These are phyloP conservation scores for Aureobasidium sp. DNA, from an alignment of 2,329 filamentous ascomycete species.

Conservation along the genomic window DNA sequence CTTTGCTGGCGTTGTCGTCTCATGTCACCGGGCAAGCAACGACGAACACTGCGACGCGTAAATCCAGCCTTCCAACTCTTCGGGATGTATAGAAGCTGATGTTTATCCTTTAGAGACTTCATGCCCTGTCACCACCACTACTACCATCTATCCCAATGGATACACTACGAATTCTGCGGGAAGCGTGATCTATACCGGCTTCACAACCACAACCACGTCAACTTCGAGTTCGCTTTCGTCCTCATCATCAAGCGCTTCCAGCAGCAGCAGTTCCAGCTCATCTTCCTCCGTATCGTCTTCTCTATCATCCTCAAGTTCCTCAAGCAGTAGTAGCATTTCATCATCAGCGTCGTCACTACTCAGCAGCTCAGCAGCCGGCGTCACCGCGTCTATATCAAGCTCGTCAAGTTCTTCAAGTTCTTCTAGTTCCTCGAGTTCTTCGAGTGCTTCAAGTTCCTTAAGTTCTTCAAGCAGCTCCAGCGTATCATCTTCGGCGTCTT, in stretches of 20 bases:
- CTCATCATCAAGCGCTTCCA: no score
- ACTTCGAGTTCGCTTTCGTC: neutral
- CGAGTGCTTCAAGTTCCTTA: neutral
- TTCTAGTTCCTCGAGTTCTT: neutral
- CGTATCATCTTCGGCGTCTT: neutral
- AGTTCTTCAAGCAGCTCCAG: neutral
- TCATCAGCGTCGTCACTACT: neutral
- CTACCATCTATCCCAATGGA: neutral
- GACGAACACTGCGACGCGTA: neutral
- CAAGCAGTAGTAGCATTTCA: neutral
- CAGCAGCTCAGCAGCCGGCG: neutral
- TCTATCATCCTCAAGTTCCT: neutral
- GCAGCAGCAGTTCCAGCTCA: neutral
- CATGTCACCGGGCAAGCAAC: neutral
- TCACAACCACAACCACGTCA: neutral
- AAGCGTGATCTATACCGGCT: slow-evolving; percentile 2
- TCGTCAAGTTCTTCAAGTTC: neutral
- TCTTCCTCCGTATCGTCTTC: neutral
- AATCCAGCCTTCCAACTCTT: neutral
- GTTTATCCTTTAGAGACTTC: neutral
- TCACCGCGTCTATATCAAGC: neutral
- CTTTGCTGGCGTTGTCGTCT: neutral
- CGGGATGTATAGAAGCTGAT: neutral
- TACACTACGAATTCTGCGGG: neutral
- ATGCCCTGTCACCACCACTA: neutral